These are phyloP conservation scores for Xerocomellus chrysenteron DNA, from an alignment of 768 basidiomycete species.

Conservation along the genomic window DNA sequence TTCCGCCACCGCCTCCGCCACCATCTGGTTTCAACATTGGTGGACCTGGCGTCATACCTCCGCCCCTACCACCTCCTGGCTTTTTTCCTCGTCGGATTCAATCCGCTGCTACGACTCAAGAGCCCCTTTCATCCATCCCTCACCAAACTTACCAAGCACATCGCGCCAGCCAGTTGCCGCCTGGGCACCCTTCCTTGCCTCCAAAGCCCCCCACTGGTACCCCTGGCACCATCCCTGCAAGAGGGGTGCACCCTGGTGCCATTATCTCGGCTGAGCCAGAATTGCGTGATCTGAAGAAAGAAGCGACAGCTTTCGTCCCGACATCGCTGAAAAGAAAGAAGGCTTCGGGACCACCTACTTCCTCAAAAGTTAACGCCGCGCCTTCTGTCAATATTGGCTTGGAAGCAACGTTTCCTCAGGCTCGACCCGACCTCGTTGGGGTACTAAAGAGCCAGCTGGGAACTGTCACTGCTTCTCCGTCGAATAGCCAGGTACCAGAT, in stretches of 20 bases:
- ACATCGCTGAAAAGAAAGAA: constrained; percentile 77
- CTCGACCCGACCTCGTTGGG: constrained; percentile 66
- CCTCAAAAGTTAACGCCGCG: constrained; percentile 60
- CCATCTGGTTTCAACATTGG: constrained; percentile 13
- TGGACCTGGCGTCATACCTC: constrained; percentile 23
- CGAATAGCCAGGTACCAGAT: constrained; percentile 14
- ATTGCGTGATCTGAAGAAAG: constrained; percentile 91
- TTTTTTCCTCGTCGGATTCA: constrained; percentile 61
- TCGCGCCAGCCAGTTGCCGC: constrained; percentile 42
- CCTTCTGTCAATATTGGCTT: constrained; percentile 45
- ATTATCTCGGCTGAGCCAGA: constrained; percentile 83
- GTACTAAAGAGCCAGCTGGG: constrained; percentile 63
- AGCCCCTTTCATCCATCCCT: constrained; percentile 72
- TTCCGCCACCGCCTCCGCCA: constrained; percentile 16
- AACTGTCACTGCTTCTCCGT: constrained; percentile 27
- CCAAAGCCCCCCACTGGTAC: constrained; percentile 36
- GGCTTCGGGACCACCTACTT: constrained; percentile 31
- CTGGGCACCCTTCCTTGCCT: constrained; percentile 45
- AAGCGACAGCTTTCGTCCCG: constrained; percentile 91
- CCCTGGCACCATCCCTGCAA: constrained; percentile 43
- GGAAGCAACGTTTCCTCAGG: constrained; percentile 31
- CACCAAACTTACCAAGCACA: constrained; percentile 80
- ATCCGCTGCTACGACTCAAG: constrained; percentile 58
- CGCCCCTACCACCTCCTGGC: constrained; percentile 55
- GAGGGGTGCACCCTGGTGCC: constrained; percentile 46